phyloP scores from a whole-genome alignment of 2,329 filamentous ascomycete genomes.

The Fusarium cicatricum region DNA sequence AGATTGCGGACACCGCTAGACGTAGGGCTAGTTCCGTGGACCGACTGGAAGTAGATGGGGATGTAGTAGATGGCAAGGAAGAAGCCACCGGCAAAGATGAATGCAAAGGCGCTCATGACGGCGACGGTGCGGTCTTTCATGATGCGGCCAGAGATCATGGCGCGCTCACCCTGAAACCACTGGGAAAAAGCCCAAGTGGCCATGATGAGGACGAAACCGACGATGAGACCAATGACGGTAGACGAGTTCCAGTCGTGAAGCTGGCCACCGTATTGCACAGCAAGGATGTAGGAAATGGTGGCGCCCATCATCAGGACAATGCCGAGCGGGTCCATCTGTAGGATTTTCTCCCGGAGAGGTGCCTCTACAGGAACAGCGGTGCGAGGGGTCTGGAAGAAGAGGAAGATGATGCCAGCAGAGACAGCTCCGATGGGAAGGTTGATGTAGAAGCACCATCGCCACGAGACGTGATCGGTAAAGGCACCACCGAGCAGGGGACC shows the following conservation, averaged over 20 bases:
- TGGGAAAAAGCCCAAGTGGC: conserved; percentile 49
- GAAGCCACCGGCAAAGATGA: conserved; percentile 54
- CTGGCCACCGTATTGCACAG: conserved; percentile 58
- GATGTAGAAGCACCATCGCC: conserved; percentile 54
- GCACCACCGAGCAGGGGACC: conserved; percentile 50
- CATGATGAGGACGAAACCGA: conserved; percentile 49
- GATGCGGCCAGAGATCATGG: conserved; percentile 53
- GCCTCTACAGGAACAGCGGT: conserved; percentile 49
- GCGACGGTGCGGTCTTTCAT: conserved; percentile 50
- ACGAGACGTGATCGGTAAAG: conserved; percentile 49
- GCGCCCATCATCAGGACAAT: conserved; percentile 55
- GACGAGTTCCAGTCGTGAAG: conserved; percentile 53
- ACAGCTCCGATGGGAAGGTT: conserved; percentile 49
- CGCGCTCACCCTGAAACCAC: conserved; percentile 54
- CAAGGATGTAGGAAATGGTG: conserved; percentile 55
- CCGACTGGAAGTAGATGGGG: conserved; percentile 56
- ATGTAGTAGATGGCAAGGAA: conserved; percentile 58
- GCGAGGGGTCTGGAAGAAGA: conserved; percentile 54
- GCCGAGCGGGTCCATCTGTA: conserved; percentile 59
- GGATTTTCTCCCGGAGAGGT: conserved; percentile 53
- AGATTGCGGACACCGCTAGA: conserved; percentile 55
- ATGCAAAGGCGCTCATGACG: conserved; percentile 50
- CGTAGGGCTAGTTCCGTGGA: conserved; percentile 52
- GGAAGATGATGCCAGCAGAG: conserved; percentile 47
- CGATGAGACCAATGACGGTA: conserved; percentile 53